phyloP scores from a whole-genome alignment of 2,329 filamentous ascomycete genomes.

The Verticillium longisporum region DNA sequence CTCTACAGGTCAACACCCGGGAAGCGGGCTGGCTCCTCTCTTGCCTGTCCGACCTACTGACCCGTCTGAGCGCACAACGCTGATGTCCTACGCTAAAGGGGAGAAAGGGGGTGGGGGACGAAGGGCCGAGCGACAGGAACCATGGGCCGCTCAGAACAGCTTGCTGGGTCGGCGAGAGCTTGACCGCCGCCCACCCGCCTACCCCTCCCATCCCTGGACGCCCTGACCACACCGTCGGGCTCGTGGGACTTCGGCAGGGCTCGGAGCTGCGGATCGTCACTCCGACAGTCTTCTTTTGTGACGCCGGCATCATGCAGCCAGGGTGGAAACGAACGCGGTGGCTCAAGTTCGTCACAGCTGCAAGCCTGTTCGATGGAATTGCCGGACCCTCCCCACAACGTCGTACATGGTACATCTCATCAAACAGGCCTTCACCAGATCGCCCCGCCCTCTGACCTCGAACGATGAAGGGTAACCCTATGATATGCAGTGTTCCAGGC shows the following conservation, averaged over 20 bases:
- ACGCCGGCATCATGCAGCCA: background rate
- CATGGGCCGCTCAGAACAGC: background rate
- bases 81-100: background rate
- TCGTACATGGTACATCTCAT: too few species aligned
- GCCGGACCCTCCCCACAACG: background rate
- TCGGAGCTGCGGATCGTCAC: background rate
- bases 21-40: background rate
- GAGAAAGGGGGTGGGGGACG: background rate
- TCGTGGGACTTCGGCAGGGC: background rate
- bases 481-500: too few species aligned
- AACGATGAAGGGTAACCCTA: too few species aligned
- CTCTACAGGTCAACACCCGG: background rate
- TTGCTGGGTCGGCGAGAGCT: background rate
- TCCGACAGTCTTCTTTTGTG: background rate
- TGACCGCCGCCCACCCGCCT: background rate
- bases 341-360: background rate
- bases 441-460: too few species aligned
- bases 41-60: background rate
- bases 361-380: background rate
- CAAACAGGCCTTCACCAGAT: too few species aligned
- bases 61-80: background rate
- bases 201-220: background rate
- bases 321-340: background rate
- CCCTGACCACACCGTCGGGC: background rate
- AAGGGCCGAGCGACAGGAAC: too few species aligned